Conservation (phyloP, 108 stramenopile species). For the Nannochloropsis salina region DNA sequence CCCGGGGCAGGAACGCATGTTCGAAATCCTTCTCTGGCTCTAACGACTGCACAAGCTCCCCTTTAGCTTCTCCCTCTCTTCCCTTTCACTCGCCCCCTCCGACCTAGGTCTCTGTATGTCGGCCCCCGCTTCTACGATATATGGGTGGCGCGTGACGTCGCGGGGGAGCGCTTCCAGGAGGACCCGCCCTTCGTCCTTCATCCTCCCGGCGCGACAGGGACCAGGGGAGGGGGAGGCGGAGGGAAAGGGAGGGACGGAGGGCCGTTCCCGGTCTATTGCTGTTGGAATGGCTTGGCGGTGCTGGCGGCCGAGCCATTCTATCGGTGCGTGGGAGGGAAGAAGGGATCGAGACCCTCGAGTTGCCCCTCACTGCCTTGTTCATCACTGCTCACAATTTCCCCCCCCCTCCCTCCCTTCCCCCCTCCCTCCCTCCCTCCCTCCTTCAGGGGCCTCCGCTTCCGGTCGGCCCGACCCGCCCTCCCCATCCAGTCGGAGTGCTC, state of each 20-base stretch:
- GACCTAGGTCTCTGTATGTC: background rate
- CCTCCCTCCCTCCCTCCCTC: background rate
- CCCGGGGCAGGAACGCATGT: background rate
- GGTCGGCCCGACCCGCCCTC: background rate
- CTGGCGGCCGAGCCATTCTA: background rate
- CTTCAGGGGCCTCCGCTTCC: slow-evolving; percentile 16
- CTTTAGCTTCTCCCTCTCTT: background rate
- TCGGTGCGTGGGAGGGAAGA: background rate
- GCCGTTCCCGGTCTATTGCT: slow-evolving; percentile 12
- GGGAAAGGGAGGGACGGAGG: background rate
- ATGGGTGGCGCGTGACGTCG: background rate
- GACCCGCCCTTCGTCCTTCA: background rate
- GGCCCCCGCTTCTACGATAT: slow-evolving; percentile 4
- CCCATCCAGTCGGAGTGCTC: slow-evolving; percentile 19
- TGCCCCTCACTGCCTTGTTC: no score
- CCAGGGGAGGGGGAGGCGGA: background rate
- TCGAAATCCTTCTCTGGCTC: no score
- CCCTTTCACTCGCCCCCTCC: background rate
- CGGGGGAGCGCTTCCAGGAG: background rate
- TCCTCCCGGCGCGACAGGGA: background rate
- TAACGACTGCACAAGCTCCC: background rate
- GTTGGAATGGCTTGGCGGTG: background rate
- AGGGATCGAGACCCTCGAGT: background rate
- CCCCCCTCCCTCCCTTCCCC: background rate
- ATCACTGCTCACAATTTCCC: background rate